Conservation (phyloP, 352 stramenopile genomes). For the Globisporangium alternatum region DNA sequence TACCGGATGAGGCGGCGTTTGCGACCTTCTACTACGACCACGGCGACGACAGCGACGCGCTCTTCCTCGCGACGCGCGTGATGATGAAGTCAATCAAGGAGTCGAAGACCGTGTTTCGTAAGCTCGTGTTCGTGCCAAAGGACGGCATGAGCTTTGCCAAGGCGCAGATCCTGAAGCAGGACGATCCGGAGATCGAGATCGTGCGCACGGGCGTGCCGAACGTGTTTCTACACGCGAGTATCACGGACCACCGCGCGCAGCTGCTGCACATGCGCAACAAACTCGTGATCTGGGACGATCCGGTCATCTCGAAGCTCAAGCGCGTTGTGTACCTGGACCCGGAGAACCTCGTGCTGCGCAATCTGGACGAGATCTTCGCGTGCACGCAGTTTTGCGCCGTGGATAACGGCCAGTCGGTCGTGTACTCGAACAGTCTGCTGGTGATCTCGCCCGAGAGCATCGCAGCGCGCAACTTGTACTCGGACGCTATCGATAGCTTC, state of each 20-base stretch:
- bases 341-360: conserved; percentile 76
- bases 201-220: conserved; percentile 61
- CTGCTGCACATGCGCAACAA: conserved; percentile 85
- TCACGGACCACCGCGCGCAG: conserved; percentile 66
- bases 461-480: conserved; percentile 70
- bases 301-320: conserved; percentile 54
- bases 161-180: conserved; percentile 35
- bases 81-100: conserved; percentile 20
- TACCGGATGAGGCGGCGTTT: conserved; percentile 21
- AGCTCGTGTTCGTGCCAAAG: conserved; percentile 66
- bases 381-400: conserved; percentile 78
- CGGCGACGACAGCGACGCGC: conserved; percentile 23
- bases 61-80: conserved; percentile 26
- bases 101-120: conserved; percentile 54
- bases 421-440: conserved; percentile 81
- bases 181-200: conserved; percentile 70
- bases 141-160: conserved; percentile 47
- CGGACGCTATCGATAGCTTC: conserved; percentile 78
- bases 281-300: conserved; percentile 76
- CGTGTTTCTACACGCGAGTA: conserved; percentile 53
- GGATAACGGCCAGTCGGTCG: conserved; percentile 77
- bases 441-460: conserved; percentile 73
- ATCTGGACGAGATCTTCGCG: conserved; percentile 82
- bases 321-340: conserved; percentile 76
- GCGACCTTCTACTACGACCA: conserved; percentile 30